Evolutionary conservation across 768 basidiomycete species (phyloP).

Genomic region (Asterophora lycoperdoides): DNA sequence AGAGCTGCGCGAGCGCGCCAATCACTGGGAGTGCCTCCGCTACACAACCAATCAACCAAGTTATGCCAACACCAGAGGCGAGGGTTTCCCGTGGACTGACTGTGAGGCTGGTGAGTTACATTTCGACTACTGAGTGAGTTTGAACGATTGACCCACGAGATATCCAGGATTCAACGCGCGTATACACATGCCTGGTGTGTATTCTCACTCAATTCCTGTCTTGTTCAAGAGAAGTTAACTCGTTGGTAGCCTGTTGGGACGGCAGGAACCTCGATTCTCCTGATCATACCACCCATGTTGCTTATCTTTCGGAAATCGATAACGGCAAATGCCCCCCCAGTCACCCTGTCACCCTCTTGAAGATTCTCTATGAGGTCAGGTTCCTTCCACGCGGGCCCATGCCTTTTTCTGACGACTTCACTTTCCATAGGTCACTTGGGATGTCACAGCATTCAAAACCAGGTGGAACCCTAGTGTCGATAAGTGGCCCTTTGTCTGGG

Average conservation of each 20-base stretch:
- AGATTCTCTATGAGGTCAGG: not conserved
- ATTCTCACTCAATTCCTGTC: not conserved
- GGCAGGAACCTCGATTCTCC: conserved; percentile 36
- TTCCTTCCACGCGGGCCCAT: too few relatives aligned
- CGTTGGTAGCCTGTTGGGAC: conserved; percentile 33
- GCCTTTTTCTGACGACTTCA: conserved; percentile 22
- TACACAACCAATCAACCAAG: conserved; percentile 21
- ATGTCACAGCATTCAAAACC: conserved; percentile 28
- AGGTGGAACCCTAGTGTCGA: conserved; percentile 33
- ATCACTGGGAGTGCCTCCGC: conserved; percentile 37
- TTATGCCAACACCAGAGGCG: conserved; percentile 27
- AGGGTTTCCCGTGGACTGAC: conserved; percentile 40
- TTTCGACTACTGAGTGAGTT: conserved; percentile 9
- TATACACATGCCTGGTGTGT: conserved; percentile 33
- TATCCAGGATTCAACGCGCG: conserved; percentile 31
- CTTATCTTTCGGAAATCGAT: too few relatives aligned
- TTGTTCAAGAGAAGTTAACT: not conserved
- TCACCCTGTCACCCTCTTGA: too few relatives aligned
- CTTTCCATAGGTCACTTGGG: conserved; percentile 32
- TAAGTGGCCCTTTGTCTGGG: conserved; percentile 41
- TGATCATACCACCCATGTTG: conserved; percentile 33
- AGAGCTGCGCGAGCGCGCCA: conserved; percentile 36
- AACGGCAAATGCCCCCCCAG: too few relatives aligned
- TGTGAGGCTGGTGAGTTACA: conserved; percentile 29
- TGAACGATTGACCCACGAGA: not conserved